These are phyloP conservation scores for Chrysoporthe deuterocubensis DNA, from an alignment of 2,329 filamentous ascomycete species.

Conservation along the genomic window DNA sequence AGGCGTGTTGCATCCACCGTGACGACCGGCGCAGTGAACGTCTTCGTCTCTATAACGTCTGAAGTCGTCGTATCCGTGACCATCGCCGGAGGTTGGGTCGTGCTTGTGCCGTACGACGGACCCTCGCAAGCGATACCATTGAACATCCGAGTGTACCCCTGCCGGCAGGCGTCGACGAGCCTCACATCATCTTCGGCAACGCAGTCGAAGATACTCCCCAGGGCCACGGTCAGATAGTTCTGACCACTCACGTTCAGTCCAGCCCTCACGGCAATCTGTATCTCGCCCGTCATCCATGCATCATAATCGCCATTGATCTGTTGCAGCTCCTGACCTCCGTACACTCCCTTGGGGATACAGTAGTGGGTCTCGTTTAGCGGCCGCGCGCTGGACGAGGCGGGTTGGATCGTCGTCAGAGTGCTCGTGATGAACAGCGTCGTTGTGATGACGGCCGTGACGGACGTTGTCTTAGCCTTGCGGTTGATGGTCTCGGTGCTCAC, in stretches of 20 bases:
- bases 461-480: not conserved
- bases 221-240: not conserved
- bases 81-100: not conserved
- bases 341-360: conserved; percentile 5
- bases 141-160: not conserved
- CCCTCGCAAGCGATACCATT: not conserved
- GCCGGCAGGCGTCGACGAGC: conserved; percentile 10
- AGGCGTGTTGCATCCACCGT: not conserved
- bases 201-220: conserved; percentile 20
- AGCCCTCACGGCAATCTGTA: conserved; percentile 1
- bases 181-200: not conserved
- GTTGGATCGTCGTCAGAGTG: conserved; percentile 1
- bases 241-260: conserved; percentile 8
- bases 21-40: not conserved
- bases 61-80: not conserved
- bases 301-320: conserved; percentile 20
- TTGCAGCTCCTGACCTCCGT: conserved; percentile 19
- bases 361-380: conserved; percentile 2
- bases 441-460: conserved; percentile 4
- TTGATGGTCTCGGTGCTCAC: conserved; percentile 2
- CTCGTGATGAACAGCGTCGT: conserved; percentile 4
- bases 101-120: not conserved
- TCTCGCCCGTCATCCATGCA: not conserved
- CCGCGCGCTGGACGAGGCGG: not conserved
- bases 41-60: not conserved